phyloP scores from a whole-genome alignment of 371 early-diverging fungal genomes.

The Circinella umbellata region DNA sequence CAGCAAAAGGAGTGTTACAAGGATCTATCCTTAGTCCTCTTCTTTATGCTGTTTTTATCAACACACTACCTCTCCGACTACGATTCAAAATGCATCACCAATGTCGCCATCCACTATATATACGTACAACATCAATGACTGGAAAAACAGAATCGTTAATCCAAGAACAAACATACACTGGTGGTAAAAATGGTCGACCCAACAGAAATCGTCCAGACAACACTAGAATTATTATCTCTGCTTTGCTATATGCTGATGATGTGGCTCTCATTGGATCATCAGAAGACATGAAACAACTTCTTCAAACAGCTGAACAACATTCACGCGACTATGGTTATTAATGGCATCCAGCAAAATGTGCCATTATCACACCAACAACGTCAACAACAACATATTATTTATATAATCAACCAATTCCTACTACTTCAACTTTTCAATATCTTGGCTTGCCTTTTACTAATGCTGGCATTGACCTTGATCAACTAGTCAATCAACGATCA shows the following conservation, averaged over 20 bases:
- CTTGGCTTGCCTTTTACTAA: conserved; percentile 15
- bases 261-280: too few relatives aligned
- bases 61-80: conserved; percentile 20
- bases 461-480: background rate
- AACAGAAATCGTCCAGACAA: too few relatives aligned
- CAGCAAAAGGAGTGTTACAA: conserved; percentile 29
- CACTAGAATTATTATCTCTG: too few relatives aligned
- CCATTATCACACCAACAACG: too few relatives aligned
- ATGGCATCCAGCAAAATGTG: too few relatives aligned
- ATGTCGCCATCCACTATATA: background rate
- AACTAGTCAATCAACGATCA: background rate
- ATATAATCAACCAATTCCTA: background rate
- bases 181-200: too few relatives aligned
- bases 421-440: background rate
- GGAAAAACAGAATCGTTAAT: background rate
- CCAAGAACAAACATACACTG: too few relatives aligned
- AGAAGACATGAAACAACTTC: too few relatives aligned
- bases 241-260: too few relatives aligned
- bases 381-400: background rate
- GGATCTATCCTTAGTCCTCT: conserved; percentile 32
- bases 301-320: too few relatives aligned
- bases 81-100: background rate
- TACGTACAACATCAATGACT: background rate
- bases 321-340: too few relatives aligned
- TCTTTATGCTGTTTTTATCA: conserved; percentile 31